These are phyloP conservation scores for Usnea hakonensis DNA, from an alignment of 495 filamentous ascomycete species.

Conservation along the genomic window DNA sequence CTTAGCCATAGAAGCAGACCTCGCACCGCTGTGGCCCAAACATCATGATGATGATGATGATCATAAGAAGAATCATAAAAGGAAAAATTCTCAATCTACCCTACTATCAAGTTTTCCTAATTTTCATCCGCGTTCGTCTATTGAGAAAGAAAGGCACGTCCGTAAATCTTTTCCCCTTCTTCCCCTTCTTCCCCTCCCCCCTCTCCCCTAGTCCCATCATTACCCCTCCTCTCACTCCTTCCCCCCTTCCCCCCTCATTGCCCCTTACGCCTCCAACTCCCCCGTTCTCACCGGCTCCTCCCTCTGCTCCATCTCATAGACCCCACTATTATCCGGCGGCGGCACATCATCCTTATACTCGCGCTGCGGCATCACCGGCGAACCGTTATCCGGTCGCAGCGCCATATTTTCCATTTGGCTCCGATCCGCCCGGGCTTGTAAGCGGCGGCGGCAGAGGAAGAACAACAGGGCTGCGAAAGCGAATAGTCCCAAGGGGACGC, in stretches of 20 bases:
- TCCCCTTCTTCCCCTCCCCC: neutral
- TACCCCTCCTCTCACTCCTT: neutral
- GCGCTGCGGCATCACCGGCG: too few relatives aligned
- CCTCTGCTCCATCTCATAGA: neutral
- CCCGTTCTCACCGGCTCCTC: neutral
- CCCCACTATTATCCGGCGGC: neutral
- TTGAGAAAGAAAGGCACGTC: neutral
- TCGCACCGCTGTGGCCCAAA: too few relatives aligned
- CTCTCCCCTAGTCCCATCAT: neutral
- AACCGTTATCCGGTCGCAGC: neutral
- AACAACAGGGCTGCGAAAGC: neutral
- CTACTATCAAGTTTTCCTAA: neutral
- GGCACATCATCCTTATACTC: neutral
- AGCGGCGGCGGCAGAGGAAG: neutral
- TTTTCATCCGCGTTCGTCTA: too few relatives aligned
- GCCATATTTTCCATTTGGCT: neutral
- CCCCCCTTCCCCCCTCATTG: too few relatives aligned
- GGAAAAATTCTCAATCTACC: too few relatives aligned
- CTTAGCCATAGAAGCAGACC: too few relatives aligned
- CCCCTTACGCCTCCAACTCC: too few relatives aligned
- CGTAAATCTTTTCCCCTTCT: neutral
- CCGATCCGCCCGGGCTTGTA: neutral
- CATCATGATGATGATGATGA: too few relatives aligned
- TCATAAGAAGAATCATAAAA: too few relatives aligned
- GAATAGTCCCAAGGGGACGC: neutral